Evolutionary conservation across 2,329 filamentous ascomycete genomes (phyloP), one percentile per base, ranked within the genome.

Genomic region (Penicillium sclerotigenum): DNA sequence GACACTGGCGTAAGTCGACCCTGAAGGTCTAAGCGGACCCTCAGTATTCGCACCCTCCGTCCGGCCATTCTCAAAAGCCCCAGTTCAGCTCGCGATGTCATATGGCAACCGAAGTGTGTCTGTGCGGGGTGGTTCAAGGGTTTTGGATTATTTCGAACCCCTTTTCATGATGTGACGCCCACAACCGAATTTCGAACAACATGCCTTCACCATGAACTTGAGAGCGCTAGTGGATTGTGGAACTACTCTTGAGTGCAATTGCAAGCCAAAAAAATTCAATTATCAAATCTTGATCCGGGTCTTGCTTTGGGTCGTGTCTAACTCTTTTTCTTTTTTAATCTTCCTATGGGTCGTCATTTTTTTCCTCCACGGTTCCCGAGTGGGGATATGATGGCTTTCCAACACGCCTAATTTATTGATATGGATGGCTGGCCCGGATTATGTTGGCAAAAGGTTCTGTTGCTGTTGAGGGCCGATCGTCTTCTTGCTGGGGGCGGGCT

Each of bases 1-100:
- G 94, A 83, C 94, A 99, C 81, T 99, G 94, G 94, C 91, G 94
- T 85, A 99, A 99, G 93, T 97, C 94, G 78, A 89, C 91, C 79
- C 91, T 99, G 82, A 91, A 91, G 78, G 95, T 99, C 85, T 99
- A 94, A 85, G 86, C 80, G 65, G 48, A 58, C 63, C 54, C 59
- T 58, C 59, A 53, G 63, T 51, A 51, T 45, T 43, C 29, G 48
- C 48, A 61, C 80, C 77, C 83, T 79, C 74, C 71, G 66, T 65
- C 71, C 72, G 68, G 68, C 68, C 67, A 65, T 64, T 66, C 66
- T 50, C 52, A 36, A 65, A 68, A 51, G 48, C 22, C 48, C 48
- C 63, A 64, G 67, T 61, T 63, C 63, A 57, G 54, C 63, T 53
- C 58, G 55, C 66, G 60, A 67, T 65, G 64, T 65, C 65, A 50